Evolutionary conservation across 2,329 filamentous ascomycete genomes (phyloP), one percentile per base, ranked within the genome.

Genomic region (Macrophomina phaseolina): DNA sequence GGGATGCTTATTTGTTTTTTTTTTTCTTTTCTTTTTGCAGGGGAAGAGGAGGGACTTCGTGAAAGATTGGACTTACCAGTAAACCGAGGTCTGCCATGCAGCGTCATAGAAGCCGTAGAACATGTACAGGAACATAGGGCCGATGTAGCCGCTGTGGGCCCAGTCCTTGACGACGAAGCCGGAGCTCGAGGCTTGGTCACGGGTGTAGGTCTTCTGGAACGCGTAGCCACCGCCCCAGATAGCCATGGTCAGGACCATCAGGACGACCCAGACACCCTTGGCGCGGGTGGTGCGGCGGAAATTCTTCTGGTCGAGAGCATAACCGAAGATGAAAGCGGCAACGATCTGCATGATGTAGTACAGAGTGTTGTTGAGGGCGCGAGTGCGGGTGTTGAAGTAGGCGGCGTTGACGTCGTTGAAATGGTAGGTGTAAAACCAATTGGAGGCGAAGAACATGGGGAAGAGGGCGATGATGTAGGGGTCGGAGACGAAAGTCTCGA

Each of bases 81-180:
- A 97, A 60, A 94, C 89, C 73, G 85, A 89, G 0, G 93, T 94
- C 82, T 98, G 94, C 90, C 93, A 97, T 65, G 89, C 87, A 51
- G 94, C 92, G 77, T 97, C 94, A 72, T 90, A 95, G 79, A 95
- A 90, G 48, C 93, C 93, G 77, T 95, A 96, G 79, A 94, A 94
- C 74, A 97, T 92, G 82, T 93, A 96, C 63, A 97, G 81, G 77
- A 97, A 92, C 87, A 97, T 92, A 12, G 91, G 91, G 0, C 90
- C 92, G 67, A 90, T 84, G 75, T 90, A 95, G 64, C 87, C 87
- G 34, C 83, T 79, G 65, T 88, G 83, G 2, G 82, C 84, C 89
- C 91, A 95, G 78, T 95, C 92, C 72, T 79, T 78, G n/a, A 69
- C 67, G 64, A 74, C 74, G 53, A 68, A 71, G 51, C 73, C 53